Evolutionary conservation across 345 rosid genomes (phyloP).

Genomic region (Arabidopsis arenosa): DNA sequence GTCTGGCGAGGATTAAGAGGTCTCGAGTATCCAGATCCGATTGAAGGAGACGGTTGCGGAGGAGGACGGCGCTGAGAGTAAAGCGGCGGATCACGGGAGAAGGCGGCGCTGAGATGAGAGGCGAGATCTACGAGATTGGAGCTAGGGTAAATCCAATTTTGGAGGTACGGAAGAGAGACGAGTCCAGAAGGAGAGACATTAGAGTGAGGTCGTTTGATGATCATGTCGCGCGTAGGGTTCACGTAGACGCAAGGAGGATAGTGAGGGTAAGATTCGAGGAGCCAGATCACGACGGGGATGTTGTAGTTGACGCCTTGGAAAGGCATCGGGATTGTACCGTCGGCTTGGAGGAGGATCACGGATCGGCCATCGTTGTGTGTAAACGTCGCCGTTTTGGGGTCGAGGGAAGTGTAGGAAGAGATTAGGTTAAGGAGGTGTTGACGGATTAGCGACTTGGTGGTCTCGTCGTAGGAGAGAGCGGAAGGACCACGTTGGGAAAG

Average conservation of each 20-base stretch:
- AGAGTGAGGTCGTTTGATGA: conserved; percentile 87
- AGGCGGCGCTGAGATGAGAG: conserved; percentile 55
- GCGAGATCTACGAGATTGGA: conserved; percentile 79
- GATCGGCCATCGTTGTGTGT: conserved; percentile 98
- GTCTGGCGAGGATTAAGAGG: conserved; percentile 54
- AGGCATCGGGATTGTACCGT: conserved; percentile 84
- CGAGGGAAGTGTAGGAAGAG: conserved; percentile 66
- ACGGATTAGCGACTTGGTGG: conserved; percentile 86
- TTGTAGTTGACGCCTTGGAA: conserved; percentile 86
- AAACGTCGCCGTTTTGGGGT: conserved; percentile 83
- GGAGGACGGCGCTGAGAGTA: conserved; percentile 78
- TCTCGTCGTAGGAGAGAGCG: conserved; percentile 77
- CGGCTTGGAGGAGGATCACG: conserved; percentile 87
- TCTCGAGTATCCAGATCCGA: conserved; percentile 45
- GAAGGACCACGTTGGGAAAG: conserved; percentile 89
- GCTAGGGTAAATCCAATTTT: conserved; percentile 85
- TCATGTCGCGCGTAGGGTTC: conserved; percentile 95
- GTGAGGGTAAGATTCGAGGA: conserved; percentile 83
- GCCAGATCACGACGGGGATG: conserved; percentile 93
- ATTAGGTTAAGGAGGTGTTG: conserved; percentile 77
- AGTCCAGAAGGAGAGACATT: conserved; percentile 85
- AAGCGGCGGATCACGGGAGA: conserved; percentile 84
- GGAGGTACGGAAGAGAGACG: conserved; percentile 76
- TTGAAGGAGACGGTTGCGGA: conserved; percentile 40
- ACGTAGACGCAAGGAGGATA: conserved; percentile 86